Base-by-base conservation (phyloP, 2,329 filamentous ascomycete genomes). In the Apiospora koreana region DNA sequence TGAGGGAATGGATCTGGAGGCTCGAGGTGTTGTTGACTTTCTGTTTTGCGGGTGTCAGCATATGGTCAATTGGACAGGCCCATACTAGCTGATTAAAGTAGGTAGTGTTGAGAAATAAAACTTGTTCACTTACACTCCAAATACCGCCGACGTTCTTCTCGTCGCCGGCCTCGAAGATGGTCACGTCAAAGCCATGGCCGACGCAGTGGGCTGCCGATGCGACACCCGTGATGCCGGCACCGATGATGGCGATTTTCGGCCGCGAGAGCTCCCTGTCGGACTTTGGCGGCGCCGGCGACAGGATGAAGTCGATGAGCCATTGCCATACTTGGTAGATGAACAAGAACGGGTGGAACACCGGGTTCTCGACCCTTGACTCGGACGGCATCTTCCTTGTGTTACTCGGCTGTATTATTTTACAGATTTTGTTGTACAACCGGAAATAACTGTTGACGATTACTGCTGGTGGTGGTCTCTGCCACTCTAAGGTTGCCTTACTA, bases 151-250 rank as follows among this genome's bases (percentile, higher is more conserved):
- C 79, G 31, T 88, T 85, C 21, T 92, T 86, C 73, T 89, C 84
- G 4, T 85, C 80, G 1, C 92, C 92, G 9, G 89, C 88, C 78
- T 97, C 94, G 74, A 97, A 97, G 48, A 97, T 88, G 25, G 88
- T 86, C 8, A 94, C 92, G 72, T 96, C 93, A 74, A 95, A 95
- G 62, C 93, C 93, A 88, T 96, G 93, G 1, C 94, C 94, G 45
- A 95, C 89, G 77, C 93, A 94, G 79, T 97, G 94, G 1, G 93
- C 90, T 0, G 94, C 94, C 9, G 93, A 89, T 1, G 93, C 93
- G 2, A 96, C 90, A 4, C 94, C 88, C 0, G 88, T 96, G 69
- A 97, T 85, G 1, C 92, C 91, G 38, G 91, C 89, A 2, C 92
- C 91, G 73, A 94, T 90, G 42, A 93, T 84, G 2, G 91, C 92